Base-by-base conservation (phyloP, 1,284 basidiomycete genomes). In the Tetrapyrgos nigripes region DNA sequence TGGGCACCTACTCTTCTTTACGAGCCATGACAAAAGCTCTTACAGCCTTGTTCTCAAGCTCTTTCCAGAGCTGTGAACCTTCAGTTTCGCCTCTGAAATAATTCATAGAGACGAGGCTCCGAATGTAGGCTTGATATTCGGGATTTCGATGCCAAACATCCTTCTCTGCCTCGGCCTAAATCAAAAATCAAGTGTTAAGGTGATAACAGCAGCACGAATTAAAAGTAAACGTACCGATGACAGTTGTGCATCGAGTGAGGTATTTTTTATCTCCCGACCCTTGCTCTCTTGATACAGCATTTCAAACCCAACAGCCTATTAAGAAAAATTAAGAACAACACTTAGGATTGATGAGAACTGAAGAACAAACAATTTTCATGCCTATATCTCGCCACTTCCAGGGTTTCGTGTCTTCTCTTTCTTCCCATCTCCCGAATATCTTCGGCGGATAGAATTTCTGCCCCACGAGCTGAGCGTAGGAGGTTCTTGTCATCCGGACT, bases 391-490 rank as follows among this genome's bases (percentile, higher is more conserved):
- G 82, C 87, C 92, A 88, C 64, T 87, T 81, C 83, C 87, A 86
- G 65, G 93, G 82, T 50, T 77, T 72, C 1, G 81, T 84, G 9
- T 79, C 84, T 75, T 91, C 87, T 11, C 67, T 76, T 64, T 89
- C 89, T 59, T 76, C 75, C 79, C 89, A 92, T n/a, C 75, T 78
- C 4, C 95, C 93, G 68, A 98, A 98, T 23, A 92, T 79, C 68
- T 92, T 93, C 0, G 96, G 96, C 2, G 97, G 92, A 69, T 91
- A 92, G 73, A 97, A 98, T 60, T 89, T 92, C 72, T 98, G 96
- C 13, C 94, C 91, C 29, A 90, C 75, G 13, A 98, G 79, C 68
- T 98, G 96, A 1, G 96, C 97, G 73, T 97, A 98, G 0, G 94
- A 92, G 0, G 93, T 91, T 44, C 94, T 84, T 1, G 95, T 96